phyloP scores from a whole-genome alignment of 305 asterid genomes.

The Salvia sclarea region DNA sequence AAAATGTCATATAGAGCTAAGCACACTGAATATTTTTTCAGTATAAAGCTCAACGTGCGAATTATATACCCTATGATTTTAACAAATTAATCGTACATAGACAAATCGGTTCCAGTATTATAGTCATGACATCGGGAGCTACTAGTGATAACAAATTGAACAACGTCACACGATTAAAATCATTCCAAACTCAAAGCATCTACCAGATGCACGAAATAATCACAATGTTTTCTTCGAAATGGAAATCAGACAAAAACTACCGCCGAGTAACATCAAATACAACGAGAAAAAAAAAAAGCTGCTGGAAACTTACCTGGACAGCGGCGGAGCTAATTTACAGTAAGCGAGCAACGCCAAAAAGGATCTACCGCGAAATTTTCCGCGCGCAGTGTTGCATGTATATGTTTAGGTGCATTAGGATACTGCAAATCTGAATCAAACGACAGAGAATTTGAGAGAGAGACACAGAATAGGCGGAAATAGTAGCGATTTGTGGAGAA shows the following conservation, averaged over 20 bases:
- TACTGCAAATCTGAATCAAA: slow-evolving; percentile 14
- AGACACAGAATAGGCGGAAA: background rate
- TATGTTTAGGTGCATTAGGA: background rate
- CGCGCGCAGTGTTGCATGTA: background rate
- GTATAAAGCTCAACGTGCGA: background rate
- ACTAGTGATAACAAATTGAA: background rate
- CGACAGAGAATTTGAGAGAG: background rate
- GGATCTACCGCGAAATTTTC: background rate
- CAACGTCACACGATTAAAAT: background rate
- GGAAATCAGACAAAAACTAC: slow-evolving; percentile 11
- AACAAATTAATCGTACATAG: background rate
- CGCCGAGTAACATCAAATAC: slow-evolving; percentile 5
- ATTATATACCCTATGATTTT: background rate
- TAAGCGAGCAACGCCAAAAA: background rate
- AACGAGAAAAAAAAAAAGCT: background rate
- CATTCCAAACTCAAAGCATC: background rate
- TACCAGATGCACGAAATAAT: background rate
- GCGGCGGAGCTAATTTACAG: slow-evolving; percentile 24
- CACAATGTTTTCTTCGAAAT: slow-evolving; percentile 1
- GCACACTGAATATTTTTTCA: background rate
- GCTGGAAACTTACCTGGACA: slow-evolving; percentile 23
- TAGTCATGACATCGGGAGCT: background rate
- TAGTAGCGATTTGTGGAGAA: background rate
- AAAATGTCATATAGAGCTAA: background rate
- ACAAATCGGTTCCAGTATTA: background rate